Percentiles rank a stretch among this genome's conserved stretches.
Evolutionary conservation across 2,329 filamentous ascomycete genomes (phyloP).

Genomic region (Stachybotrys elegans): DNA sequence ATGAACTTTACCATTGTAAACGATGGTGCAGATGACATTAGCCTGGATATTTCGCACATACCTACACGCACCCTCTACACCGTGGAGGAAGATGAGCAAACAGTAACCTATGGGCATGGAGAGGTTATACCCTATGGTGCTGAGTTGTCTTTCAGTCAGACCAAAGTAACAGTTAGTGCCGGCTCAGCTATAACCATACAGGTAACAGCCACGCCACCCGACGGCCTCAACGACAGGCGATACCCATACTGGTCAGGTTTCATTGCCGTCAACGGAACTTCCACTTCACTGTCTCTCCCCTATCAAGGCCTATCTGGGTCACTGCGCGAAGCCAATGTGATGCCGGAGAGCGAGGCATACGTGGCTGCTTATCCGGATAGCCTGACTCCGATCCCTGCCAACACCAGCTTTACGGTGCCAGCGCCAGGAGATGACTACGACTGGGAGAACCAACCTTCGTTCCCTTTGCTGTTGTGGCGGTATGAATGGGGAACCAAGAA

Average conservation of each 20-base stretch:
- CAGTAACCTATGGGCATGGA: background rate
- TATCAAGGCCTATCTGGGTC: slow-evolving; percentile 29
- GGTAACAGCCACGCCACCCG: slow-evolving; percentile 24
- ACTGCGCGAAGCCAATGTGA: slow-evolving; percentile 2
- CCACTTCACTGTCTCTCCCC: slow-evolving; percentile 28
- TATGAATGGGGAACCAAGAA: background rate
- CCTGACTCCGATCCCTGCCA: background rate
- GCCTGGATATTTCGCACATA: slow-evolving; percentile 41
- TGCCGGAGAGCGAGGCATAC: background rate
- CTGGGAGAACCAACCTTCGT: too few relatives aligned
- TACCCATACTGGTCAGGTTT: slow-evolving; percentile 37
- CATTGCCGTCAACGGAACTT: slow-evolving; percentile 30
- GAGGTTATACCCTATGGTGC: slow-evolving; percentile 9
- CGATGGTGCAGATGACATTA: slow-evolving; percentile 35
- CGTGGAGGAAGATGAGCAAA: slow-evolving; percentile 8
- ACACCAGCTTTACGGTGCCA: background rate
- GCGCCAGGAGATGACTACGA: background rate
- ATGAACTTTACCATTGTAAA: slow-evolving; percentile 47
- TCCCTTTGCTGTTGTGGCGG: background rate
- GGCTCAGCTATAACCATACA: slow-evolving; percentile 18
- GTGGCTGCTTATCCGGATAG: background rate
- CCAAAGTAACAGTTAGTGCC: slow-evolving; percentile 29
- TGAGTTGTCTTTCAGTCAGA: slow-evolving; percentile 24
- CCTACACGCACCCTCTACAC: slow-evolving; percentile 45
- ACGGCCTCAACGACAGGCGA: slow-evolving; percentile 17